Base-by-base conservation (phyloP, 306 rosid genomes). In the Luffa acutangula region DNA sequence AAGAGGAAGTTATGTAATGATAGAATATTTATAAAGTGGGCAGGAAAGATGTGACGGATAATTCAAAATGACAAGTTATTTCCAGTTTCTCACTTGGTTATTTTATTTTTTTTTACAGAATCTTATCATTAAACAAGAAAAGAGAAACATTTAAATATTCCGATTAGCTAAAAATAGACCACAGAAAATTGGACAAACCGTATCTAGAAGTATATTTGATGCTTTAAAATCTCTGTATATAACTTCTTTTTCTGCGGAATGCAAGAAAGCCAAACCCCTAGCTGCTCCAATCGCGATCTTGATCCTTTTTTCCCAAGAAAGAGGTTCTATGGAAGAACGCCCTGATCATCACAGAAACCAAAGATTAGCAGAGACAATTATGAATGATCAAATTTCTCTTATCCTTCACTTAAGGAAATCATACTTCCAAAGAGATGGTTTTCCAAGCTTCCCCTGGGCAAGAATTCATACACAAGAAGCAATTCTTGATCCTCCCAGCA, bases 151-250 rank as follows among this genome's bases (percentile, higher is more conserved):
- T 18, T 7, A 14, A 73, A 73, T 25, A 31, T 49, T 31, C 45
- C 13, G 33, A 13, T 33, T 33, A 49, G 45, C 60, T 51, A 46
- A 73, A 52, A 34, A 41, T 52, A 31, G 48, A 52, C 48, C 0
- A 12, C 43, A 33, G 25, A 36, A 9, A 51, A 18, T 34, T 18
- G 78, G 34, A 84, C 89, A 69, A 13, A 94, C 98, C 97, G 41
- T 88, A 80, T 95, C 97, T 59, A 95, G 97, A 71, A 95, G 87
- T 77, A 95, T 95, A 83, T 95, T 95, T 10, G 97, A 91, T 76
- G 98, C 88, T 84, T 95, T 95, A 79, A 95, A 92, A 88, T 95
- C 97, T 90, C 96, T 87, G 78, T 91, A 92, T 84, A 95, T 95
- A 64, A 92, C 90, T 81, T 89, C 81, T 76, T 82, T 90, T 8